These are phyloP conservation scores for Amaranthus cruentus DNA, from an alignment of 148 eudicot genomes.

Conservation along the genomic window DNA sequence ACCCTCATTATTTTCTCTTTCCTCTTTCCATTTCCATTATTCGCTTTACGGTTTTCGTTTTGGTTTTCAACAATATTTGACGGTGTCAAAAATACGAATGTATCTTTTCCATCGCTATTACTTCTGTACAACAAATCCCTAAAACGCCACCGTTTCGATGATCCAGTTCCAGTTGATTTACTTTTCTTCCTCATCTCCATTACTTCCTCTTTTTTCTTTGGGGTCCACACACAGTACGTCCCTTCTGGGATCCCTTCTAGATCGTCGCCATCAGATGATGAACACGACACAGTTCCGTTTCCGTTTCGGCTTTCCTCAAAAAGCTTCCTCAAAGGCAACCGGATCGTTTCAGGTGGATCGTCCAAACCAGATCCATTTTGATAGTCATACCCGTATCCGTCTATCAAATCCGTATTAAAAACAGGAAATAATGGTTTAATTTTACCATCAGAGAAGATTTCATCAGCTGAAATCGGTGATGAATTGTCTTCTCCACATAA, in stretches of 20 bases:
- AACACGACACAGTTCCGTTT: conserved; percentile 2
- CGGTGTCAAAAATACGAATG: conserved; percentile 32
- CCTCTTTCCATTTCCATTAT: background rate
- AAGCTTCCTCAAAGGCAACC: conserved; percentile 55
- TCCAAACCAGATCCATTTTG: background rate
- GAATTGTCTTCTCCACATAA: conserved; percentile 24
- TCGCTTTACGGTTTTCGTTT: background rate
- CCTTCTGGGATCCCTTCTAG: conserved; percentile 65
- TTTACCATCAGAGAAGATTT: conserved; percentile 43
- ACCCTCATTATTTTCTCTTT: no score
- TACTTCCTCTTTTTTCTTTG: conserved; percentile 26
- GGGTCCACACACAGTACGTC: conserved; percentile 78
- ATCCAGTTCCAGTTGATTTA: conserved; percentile 33
- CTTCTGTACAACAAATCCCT: conserved; percentile 57
- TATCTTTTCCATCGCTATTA: conserved; percentile 64
- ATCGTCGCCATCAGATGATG: conserved; percentile 66
- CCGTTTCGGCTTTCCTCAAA: conserved; percentile 32
- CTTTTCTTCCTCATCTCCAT: conserved; percentile 47
- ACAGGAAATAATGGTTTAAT: conserved; percentile 53
- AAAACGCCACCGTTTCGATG: conserved; percentile 70
- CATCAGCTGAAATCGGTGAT: conserved; percentile 43
- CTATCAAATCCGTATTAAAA: conserved; percentile 42
- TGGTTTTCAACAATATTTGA: background rate
- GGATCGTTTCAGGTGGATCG: no score
- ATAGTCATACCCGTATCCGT: background rate